Base-by-base conservation (phyloP, 2,329 filamentous ascomycete genomes). In the Penicillium sp. region DNA sequence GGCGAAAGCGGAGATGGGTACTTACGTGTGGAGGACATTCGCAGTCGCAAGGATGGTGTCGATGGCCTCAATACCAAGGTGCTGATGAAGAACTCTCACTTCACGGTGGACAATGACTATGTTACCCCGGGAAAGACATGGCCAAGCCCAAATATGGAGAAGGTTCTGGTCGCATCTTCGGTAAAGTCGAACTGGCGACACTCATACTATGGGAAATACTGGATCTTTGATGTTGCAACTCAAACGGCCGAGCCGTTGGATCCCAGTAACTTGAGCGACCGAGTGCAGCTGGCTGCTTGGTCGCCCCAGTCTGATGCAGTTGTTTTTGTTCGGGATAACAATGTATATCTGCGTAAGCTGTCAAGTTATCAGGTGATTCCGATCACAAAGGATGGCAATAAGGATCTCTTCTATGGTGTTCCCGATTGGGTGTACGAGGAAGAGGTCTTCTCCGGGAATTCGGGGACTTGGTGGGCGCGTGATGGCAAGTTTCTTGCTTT, bases 361-460 rank as follows among this genome's bases (percentile, higher is more conserved):
- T 77, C 82, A 13, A 84, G 83, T 4, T 78, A 85, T 21, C 77
- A 82, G 16, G 83, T 91, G 4, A 81, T 83, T 5, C 86, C 89
- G 60, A 89, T 99, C 66, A 98, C 95, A 1, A 86, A 81, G 53
- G 93, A 99, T 70, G 95, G 96, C 13, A 91, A 93, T 0, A 81
- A 87, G 0, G 87, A 98, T 66, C 86, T 95, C 58, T 99, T 99
- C 75, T 97, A 99, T 68, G 95, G 95, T 19, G 86, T 97, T 21
- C 95, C 95, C 0, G 96, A 99, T 73, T 99, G 95, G 95, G 95
- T 98, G 0, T 96, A 96, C 68, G 91, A 96, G 70, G 87, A 89
- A 67, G 92, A 96, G 73, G 91, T 96, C 3, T 91, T 98, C 61
- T 75, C 80, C 14, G 88, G 85, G 1, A 90, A 91, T 65, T 91